Evolutionary conservation across 169 alveolate genomes (phyloP).

Genomic region (Besnoitia besnoiti): DNA sequence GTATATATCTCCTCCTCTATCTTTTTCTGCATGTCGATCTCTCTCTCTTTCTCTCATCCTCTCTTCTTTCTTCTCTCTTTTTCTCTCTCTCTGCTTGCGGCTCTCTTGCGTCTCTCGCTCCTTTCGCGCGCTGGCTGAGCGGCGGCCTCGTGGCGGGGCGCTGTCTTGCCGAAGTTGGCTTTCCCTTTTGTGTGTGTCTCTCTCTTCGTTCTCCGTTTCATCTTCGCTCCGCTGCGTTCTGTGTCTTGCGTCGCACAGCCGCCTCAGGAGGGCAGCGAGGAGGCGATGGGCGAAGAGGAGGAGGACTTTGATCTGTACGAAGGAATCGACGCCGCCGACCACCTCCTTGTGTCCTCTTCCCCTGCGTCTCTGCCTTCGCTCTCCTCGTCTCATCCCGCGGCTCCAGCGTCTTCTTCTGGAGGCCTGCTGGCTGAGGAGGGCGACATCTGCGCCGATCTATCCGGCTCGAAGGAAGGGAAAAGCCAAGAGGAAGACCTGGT

Average conservation of each 20-base stretch:
- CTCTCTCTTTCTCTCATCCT: neutral
- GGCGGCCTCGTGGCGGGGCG: too few species aligned
- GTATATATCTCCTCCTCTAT: too few species aligned
- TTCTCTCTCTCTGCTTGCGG: neutral
- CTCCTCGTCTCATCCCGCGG: neutral
- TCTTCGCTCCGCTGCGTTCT: neutral
- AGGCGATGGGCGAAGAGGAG: neutral
- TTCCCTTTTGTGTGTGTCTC: too few species aligned
- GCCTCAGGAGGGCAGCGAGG: neutral
- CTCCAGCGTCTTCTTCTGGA: neutral
- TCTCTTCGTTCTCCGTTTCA: neutral
- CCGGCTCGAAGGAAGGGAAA: neutral
- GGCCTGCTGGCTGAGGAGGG: neutral
- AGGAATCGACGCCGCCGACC: slow-evolving; percentile 14
- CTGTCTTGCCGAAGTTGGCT: too few species aligned
- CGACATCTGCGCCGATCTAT: neutral
- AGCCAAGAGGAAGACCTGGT: neutral
- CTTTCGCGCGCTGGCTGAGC: too few species aligned
- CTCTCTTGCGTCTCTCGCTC: too few species aligned
- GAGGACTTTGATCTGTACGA: slow-evolving; percentile 18
- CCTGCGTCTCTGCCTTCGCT: neutral
- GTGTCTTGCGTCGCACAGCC: neutral
- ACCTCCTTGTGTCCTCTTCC: neutral
- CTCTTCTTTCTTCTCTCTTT: neutral
- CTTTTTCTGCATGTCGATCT: neutral